A percentile compares a stretch with the other conserved stretches of the same genome.
phyloP scores from a whole-genome alignment of 805 yeast genomes.

The Brettanomyces bruxellensis region DNA sequence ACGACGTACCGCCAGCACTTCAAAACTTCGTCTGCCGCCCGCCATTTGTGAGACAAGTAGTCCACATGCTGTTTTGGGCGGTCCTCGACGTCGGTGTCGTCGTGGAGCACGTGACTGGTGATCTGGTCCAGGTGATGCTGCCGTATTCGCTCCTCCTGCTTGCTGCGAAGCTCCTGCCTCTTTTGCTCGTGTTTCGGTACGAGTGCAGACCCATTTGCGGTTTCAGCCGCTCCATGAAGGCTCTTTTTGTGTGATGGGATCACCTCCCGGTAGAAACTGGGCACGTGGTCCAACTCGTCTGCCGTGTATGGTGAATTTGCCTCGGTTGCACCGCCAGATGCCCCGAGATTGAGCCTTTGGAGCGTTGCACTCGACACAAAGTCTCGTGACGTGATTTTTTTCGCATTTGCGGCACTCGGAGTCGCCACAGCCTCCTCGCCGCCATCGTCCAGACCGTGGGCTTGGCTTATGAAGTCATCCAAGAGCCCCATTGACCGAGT shows the following conservation, averaged over 20 bases:
- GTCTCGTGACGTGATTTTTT: constrained; percentile 67
- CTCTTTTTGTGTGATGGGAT: constrained; percentile 1
- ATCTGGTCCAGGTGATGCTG: constrained; percentile 9
- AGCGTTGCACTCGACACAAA: constrained; percentile 90
- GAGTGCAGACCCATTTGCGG: constrained; percentile 19
- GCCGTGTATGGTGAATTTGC: background rate
- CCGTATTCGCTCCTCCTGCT: background rate
- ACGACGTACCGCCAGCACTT: constrained; percentile 95
- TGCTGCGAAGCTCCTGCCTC: constrained; percentile 16
- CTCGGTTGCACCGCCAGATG: constrained; percentile 2
- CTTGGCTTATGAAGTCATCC: constrained; percentile 43
- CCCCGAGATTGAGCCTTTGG: constrained; percentile 52
- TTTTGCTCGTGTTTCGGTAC: constrained; percentile 25
- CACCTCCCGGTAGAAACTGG: constrained; percentile 19
- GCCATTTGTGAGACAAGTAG: constrained; percentile 90
- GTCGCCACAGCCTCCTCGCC: background rate
- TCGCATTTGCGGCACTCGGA: constrained; percentile 2
- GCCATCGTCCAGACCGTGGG: constrained; percentile 11
- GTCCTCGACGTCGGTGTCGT: constrained; percentile 69
- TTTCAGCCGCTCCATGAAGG: constrained; percentile 18
- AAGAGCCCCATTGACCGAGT: constrained; percentile 77
- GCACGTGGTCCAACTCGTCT: constrained; percentile 15
- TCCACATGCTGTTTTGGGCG: constrained; percentile 91
- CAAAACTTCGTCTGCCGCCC: constrained; percentile 78
- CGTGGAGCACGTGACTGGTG: constrained; percentile 39